Percentiles rank a stretch among this genome's conserved stretches.
phyloP scores from a whole-genome alignment of 345 rosid genomes.

The Turritis glabra region DNA sequence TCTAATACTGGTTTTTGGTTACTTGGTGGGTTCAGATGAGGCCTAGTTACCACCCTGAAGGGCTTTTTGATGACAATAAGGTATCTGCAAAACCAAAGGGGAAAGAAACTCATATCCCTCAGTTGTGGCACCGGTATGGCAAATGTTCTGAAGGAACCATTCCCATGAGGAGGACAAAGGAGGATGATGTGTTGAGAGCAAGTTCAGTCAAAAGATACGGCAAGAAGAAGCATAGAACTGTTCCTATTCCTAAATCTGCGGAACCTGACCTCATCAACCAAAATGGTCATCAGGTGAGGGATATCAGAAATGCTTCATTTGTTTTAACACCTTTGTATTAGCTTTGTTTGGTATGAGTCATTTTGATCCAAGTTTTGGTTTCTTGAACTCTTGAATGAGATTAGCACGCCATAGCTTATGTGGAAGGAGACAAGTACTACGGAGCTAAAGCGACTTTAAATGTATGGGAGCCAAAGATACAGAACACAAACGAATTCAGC shows the following conservation, averaged over 20 bases:
- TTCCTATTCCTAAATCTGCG: conserved; percentile 82
- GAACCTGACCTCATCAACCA: conserved; percentile 77
- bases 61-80: conserved; percentile 72
- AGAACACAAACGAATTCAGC: conserved; percentile 88
- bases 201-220: conserved; percentile 75
- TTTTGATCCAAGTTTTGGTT: background rate
- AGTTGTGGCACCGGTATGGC: conserved; percentile 81
- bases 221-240: conserved; percentile 73
- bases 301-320: background rate
- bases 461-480: conserved; percentile 97
- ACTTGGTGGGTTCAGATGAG: conserved; percentile 55
- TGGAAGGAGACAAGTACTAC: conserved; percentile 81
- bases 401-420: conserved; percentile 96
- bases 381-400: conserved; percentile 26
- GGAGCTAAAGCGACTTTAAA: conserved; percentile 97
- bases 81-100: conserved; percentile 50
- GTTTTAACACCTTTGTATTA: background rate
- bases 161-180: conserved; percentile 65
- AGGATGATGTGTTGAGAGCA: conserved; percentile 71
- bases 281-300: conserved; percentile 88
- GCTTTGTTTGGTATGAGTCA: conserved; percentile 11
- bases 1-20: background rate
- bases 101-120: conserved; percentile 58
- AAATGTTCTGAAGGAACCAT: conserved; percentile 64
- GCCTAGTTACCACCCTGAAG: conserved; percentile 84